Percentiles rank a stretch among this genome's conserved stretches.
Conservation (phyloP, 192 early-diverging fungal genomes). For the Coemansia sp. region DNA sequence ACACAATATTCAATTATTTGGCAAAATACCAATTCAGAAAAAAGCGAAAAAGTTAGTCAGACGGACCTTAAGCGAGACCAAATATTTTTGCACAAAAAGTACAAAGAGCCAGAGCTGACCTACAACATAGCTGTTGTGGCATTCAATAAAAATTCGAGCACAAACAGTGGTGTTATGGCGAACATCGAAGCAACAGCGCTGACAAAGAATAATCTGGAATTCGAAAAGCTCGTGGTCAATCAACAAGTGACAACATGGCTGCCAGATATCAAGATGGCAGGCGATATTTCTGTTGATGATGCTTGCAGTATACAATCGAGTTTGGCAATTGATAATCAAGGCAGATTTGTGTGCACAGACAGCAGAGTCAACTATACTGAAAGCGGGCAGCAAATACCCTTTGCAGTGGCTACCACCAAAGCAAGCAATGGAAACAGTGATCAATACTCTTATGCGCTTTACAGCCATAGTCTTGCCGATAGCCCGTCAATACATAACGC, state of each 20-base stretch:
- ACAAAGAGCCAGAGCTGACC: neutral
- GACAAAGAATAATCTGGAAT: neutral
- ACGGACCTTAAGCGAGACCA: neutral
- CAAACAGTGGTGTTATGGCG: no score
- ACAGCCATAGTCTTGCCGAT: slow-evolving; percentile 1
- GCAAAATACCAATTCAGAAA: no score
- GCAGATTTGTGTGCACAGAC: neutral
- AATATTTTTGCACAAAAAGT: neutral
- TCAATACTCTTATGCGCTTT: neutral
- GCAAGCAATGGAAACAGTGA: neutral
- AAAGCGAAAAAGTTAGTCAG: neutral
- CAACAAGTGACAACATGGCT: no score
- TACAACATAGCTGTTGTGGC: neutral
- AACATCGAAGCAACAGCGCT: no score
- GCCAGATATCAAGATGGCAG: no score
- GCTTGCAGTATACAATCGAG: neutral
- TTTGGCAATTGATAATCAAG: neutral
- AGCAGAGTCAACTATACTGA: neutral
- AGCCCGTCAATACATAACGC: neutral
- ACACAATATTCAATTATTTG: neutral
- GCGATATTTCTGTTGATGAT: no score
- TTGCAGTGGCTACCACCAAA: neutral
- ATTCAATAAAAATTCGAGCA: no score
- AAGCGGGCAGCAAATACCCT: neutral
- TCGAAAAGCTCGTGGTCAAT: neutral